These are phyloP conservation scores for Penicillium sp. DNA, from an alignment of 2,329 filamentous ascomycete genomes.

Conservation along the genomic window DNA sequence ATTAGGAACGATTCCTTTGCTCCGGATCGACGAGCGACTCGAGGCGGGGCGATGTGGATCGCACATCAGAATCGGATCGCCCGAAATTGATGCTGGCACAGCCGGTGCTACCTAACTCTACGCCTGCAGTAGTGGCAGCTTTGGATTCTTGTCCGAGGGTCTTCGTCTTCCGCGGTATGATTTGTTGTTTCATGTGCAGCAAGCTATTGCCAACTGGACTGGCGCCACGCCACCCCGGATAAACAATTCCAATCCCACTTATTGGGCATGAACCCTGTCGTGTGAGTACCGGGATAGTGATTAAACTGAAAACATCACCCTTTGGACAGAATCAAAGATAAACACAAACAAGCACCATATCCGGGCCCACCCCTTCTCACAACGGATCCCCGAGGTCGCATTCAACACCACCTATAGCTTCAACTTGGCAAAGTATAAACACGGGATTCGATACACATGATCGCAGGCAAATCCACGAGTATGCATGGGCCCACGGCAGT, in stretches of 20 bases:
- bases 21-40: conserved; percentile 18
- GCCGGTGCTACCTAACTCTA: not conserved
- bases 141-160: not conserved
- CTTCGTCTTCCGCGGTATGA: not conserved
- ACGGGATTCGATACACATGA: too few relatives aligned
- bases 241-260: not conserved
- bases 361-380: too few relatives aligned
- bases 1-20: conserved; percentile 17
- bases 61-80: conserved; percentile 1
- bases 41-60: conserved; percentile 5
- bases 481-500: too few relatives aligned
- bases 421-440: conserved; percentile 3
- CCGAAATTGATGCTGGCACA: too few relatives aligned
- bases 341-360: too few relatives aligned
- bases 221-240: conserved; percentile 1
- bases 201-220: conserved; percentile 6
- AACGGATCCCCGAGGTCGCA: too few relatives aligned
- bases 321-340: too few relatives aligned
- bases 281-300: too few relatives aligned
- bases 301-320: too few relatives aligned
- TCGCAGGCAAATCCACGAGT: too few relatives aligned
- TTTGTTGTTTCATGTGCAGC: not conserved
- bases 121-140: conserved; percentile 1
- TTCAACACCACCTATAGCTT: too few relatives aligned
- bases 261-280: too few relatives aligned